A percentile compares a stretch with the other conserved stretches of the same genome.
These are phyloP conservation scores for Plasmopara halstedii DNA, from an alignment of 352 stramenopile genomes.

Conservation along the genomic window DNA sequence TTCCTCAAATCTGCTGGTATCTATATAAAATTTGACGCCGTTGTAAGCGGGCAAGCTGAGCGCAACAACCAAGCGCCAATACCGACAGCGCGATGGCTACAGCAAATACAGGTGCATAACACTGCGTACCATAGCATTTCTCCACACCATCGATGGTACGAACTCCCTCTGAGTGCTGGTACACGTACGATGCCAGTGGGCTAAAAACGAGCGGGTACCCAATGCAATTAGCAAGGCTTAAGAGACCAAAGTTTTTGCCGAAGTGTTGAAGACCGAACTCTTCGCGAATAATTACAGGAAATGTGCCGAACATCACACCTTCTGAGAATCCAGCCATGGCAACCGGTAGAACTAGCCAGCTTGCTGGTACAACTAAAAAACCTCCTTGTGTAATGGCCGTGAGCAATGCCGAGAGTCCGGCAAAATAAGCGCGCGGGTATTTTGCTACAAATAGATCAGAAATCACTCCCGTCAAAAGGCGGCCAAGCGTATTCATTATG, in stretches of 20 bases:
- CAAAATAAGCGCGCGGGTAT: conserved; percentile 55
- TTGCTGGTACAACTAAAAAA: conserved; percentile 46
- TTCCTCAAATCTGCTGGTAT: conserved; percentile 24
- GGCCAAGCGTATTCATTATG: conserved; percentile 59
- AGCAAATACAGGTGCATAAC: conserved; percentile 60
- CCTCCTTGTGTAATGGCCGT: conserved; percentile 37
- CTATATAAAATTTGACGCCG: conserved; percentile 16
- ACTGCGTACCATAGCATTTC: conserved; percentile 55
- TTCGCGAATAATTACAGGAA: conserved; percentile 74
- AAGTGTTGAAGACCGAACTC: conserved; percentile 71
- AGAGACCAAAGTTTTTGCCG: conserved; percentile 79
- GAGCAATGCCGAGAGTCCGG: conserved; percentile 34
- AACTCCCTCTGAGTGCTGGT: conserved; percentile 31
- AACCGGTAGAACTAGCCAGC: conserved; percentile 44
- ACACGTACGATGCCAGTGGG: conserved; percentile 66
- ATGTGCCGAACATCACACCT: conserved; percentile 75
- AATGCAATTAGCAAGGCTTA: conserved; percentile 76
- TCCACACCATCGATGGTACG: conserved; percentile 20
- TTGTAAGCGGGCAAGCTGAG: conserved; percentile 36
- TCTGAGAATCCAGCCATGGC: conserved; percentile 57
- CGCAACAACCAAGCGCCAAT: conserved; percentile 43
- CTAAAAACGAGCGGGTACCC: conserved; percentile 75
- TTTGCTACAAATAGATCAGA: conserved; percentile 44
- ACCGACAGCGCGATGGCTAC: conserved; percentile 46
- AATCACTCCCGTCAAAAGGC: conserved; percentile 44